phyloP scores from a whole-genome alignment of 371 early-diverging fungal species.

The Syncephalastrum racemosum region DNA sequence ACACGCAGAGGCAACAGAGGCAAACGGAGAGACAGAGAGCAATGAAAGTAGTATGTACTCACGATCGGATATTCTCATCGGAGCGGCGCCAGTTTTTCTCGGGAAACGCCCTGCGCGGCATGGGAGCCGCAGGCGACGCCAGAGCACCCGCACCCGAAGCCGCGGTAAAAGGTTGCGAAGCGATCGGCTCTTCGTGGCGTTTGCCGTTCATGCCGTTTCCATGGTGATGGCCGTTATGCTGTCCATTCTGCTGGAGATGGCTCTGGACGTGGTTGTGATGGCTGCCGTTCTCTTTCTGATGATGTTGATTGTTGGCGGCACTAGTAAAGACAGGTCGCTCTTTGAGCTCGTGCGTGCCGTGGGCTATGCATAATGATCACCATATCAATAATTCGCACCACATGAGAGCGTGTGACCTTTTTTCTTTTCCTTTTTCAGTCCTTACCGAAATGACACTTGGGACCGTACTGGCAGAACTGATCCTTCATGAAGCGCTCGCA shows the following conservation, averaged over 20 bases:
- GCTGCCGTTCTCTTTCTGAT: constrained; percentile 10
- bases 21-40: no score
- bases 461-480: constrained; percentile 79
- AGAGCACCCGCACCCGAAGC: no score
- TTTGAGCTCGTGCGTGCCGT: constrained; percentile 24
- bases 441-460: constrained; percentile 82
- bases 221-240: no score
- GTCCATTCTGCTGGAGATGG: constrained; percentile 4
- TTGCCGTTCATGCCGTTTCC: constrained; percentile 1
- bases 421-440: not conserved
- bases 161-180: no score
- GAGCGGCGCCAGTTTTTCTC: no score
- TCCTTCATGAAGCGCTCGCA: constrained; percentile 82
- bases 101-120: no score
- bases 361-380: constrained; percentile 10
- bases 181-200: not conserved
- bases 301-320: constrained; percentile 5
- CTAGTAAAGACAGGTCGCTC: constrained; percentile 26
- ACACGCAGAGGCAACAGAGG: no score
- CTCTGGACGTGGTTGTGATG: constrained; percentile 21
- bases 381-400: not conserved
- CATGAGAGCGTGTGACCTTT: not conserved
- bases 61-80: no score
- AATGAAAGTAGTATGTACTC: no score
- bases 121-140: no score